Conservation (phyloP, 2,329 filamentous ascomycete genomes). For the Ophiostoma ulmi region DNA sequence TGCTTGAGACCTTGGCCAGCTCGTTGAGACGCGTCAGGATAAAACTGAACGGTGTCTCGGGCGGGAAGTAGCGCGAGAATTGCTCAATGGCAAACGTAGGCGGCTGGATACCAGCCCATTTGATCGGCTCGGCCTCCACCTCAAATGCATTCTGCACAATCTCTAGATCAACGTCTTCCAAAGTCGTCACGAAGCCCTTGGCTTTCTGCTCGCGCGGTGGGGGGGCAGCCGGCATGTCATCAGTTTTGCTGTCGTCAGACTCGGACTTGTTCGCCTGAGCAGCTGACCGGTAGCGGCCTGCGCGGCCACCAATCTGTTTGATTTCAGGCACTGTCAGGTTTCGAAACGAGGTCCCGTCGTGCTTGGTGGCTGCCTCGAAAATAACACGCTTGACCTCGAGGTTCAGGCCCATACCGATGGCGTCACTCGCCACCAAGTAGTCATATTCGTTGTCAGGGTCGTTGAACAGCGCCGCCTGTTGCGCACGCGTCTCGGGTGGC, state of each 20-base stretch:
- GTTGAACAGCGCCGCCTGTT: slow-evolving; percentile 91
- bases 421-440: slow-evolving; percentile 70
- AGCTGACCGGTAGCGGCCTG: slow-evolving; percentile 77
- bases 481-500: slow-evolving; percentile 85
- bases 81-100: slow-evolving; percentile 65
- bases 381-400: slow-evolving; percentile 86
- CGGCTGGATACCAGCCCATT: slow-evolving; percentile 67
- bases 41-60: slow-evolving; percentile 74
- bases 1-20: slow-evolving; percentile 56
- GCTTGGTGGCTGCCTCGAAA: slow-evolving; percentile 74
- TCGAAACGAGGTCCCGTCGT: slow-evolving; percentile 54
- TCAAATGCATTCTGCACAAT: slow-evolving; percentile 59
- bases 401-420: slow-evolving; percentile 96
- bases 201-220: background rate
- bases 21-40: slow-evolving; percentile 71
- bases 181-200: slow-evolving; percentile 68
- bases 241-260: background rate
- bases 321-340: slow-evolving; percentile 68
- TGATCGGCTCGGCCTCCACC: slow-evolving; percentile 59
- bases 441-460: slow-evolving; percentile 95
- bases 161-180: slow-evolving; percentile 64
- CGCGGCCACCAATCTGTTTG: slow-evolving; percentile 91
- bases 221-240: background rate
- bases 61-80: slow-evolving; percentile 77
- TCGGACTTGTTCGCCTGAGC: slow-evolving; percentile 30